Evolutionary conservation across 768 basidiomycete species (phyloP), one percentile per base, ranked within the genome.

Genomic region (Multifurca ochricompacta): DNA sequence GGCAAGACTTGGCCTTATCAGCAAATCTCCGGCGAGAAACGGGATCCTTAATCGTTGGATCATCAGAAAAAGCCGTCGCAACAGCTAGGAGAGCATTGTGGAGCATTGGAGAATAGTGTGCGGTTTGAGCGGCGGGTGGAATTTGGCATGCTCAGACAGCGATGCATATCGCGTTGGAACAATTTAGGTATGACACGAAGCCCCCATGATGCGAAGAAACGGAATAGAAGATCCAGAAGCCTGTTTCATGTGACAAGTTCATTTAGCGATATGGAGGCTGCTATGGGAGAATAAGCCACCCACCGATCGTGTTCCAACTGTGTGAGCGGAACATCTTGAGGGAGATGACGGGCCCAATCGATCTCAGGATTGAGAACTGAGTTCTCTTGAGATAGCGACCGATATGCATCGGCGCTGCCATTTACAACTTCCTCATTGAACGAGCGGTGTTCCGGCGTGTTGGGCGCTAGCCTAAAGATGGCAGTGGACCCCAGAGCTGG

Each of bases 51-150:
- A 74, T 63, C n/a, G 57, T 35, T 3, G 68, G 67, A 16, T 74
- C 69, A 56, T 74, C 71, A 30, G 69, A 64, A 51, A 66, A 72
- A 11, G 69, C 69, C 3, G 70, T 63, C 7, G 70, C 73, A 45
- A 77, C 69, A 13, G 69, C 72, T 40, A 87, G 67, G 3, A 83
- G 71, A 1, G 82, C 74, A 59, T 87, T 87, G 67, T 87, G 85
- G 7, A 86, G 72, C 77, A 86, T 80, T 0, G 84, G 82, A 2
- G 82, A 83, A 65, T 86, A 87, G 59, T 85, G 82, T 2, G 77
- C 66, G 0, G 75, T 74, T 54, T 75, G 1, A 74, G 74, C 9
- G 64, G 63, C 0, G 61, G 54, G 2, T 63, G 1, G 55, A 53
- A 1, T 46, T 59, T 7, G 71, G 67, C 4, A 61, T 45, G 32